A percentile compares a stretch with the other conserved stretches of the same genome.
Evolutionary conservation across 352 stramenopile genomes (phyloP).

Genomic region (Pseudoperonospora humuli): DNA sequence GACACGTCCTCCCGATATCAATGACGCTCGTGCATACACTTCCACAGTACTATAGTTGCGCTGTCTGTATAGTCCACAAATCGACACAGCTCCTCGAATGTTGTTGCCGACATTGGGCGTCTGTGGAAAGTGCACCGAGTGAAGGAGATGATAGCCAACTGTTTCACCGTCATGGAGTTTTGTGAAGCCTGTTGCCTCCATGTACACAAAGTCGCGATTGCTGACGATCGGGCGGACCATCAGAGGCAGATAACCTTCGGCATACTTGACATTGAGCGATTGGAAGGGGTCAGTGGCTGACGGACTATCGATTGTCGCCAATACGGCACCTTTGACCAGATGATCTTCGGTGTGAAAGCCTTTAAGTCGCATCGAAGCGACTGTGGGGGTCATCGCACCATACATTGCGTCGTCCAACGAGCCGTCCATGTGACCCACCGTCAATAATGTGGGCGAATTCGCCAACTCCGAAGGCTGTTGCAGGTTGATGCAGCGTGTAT

Average conservation of each 20-base stretch:
- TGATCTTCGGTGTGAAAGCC: conserved; percentile 30
- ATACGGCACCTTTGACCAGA: conserved; percentile 29
- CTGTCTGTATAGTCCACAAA: conserved; percentile 47
- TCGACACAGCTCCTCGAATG: conserved; percentile 43
- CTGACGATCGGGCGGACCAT: conserved; percentile 25
- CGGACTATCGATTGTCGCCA: conserved; percentile 29
- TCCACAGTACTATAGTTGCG: conserved; percentile 39
- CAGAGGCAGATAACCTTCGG: conserved; percentile 19
- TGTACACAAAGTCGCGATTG: conserved; percentile 30
- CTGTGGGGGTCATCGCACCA: conserved; percentile 24
- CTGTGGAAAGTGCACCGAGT: conserved; percentile 52
- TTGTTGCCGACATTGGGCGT: conserved; percentile 27
- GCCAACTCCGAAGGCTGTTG: conserved; percentile 9
- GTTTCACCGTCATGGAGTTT: conserved; percentile 31
- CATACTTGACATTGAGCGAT: conserved; percentile 46
- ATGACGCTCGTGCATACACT: conserved; percentile 30
- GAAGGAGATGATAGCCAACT: conserved; percentile 56
- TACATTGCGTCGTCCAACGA: conserved; percentile 40
- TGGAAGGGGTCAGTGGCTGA: conserved; percentile 33
- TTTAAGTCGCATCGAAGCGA: conserved; percentile 34
- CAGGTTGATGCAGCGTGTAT: conserved; percentile 5
- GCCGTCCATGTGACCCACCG: conserved; percentile 23
- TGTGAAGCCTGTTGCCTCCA: conserved; percentile 18
- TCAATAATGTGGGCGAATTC: conserved; percentile 15
- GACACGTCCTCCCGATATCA: conserved; percentile 37